Conservation (phyloP, 495 filamentous ascomycete species). For the Cercophora samala region DNA sequence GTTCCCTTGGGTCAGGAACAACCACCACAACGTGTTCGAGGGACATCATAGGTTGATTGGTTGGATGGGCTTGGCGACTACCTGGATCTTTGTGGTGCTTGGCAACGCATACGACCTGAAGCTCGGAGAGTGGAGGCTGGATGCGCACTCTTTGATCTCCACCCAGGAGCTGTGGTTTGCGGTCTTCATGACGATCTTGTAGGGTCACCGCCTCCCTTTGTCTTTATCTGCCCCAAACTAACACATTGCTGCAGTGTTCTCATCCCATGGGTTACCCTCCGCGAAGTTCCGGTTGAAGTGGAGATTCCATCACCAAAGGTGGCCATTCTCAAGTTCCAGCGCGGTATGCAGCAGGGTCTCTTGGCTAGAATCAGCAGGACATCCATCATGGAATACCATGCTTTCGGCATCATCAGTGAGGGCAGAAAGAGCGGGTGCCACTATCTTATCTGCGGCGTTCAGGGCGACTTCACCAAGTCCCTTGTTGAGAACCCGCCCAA, state of each 20-base stretch:
- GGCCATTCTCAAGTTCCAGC: constrained; percentile 40
- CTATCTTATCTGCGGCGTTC: constrained; percentile 48
- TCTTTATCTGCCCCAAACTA: constrained; percentile 15
- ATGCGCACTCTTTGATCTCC: constrained; percentile 39
- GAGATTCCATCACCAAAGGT: constrained; percentile 47
- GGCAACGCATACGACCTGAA: constrained; percentile 42
- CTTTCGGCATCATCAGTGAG: constrained; percentile 47
- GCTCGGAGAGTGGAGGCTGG: constrained; percentile 33
- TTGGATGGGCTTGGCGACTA: constrained; percentile 43
- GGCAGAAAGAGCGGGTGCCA: constrained; percentile 37
- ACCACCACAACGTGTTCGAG: constrained; percentile 42
- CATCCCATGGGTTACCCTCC: constrained; percentile 45
- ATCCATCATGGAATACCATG: constrained; percentile 49
- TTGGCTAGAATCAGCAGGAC: constrained; percentile 45
- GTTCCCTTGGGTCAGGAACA: constrained; percentile 46
- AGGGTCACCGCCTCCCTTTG: constrained; percentile 14
- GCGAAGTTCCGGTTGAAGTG: constrained; percentile 43
- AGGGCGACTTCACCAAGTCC: constrained; percentile 43
- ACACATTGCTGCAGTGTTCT: constrained; percentile 34
- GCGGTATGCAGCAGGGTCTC: constrained; percentile 48
- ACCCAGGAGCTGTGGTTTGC: constrained; percentile 47
- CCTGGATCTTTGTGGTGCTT: constrained; percentile 42
- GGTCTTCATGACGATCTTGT: constrained; percentile 47
- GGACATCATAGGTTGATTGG: constrained; percentile 46
- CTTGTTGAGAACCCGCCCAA: constrained; percentile 42